phyloP scores from a whole-genome alignment of 768 basidiomycete genomes.

The Calocera viscosa region DNA sequence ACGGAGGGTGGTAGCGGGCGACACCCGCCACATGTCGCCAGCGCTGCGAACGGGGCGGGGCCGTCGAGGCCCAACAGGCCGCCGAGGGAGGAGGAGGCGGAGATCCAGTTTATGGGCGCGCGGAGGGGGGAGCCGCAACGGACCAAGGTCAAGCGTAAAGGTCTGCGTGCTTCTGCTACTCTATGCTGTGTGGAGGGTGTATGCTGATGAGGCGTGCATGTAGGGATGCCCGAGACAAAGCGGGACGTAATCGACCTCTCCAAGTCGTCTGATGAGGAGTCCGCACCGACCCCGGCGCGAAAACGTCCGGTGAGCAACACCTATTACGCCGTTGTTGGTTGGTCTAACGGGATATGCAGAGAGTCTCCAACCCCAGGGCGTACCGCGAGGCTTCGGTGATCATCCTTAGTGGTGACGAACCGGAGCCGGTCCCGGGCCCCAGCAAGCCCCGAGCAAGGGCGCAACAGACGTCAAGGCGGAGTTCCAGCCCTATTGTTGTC shows the following conservation, averaged over 20 bases:
- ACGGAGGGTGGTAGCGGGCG: too few species aligned
- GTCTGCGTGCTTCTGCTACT: too few species aligned
- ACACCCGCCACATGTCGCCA: too few species aligned
- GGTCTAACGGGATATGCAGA: background rate
- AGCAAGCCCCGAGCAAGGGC: too few species aligned
- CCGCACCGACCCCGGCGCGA: background rate
- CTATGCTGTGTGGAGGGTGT: background rate
- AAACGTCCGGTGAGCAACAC: background rate
- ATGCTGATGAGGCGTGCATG: background rate
- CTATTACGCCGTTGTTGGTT: background rate
- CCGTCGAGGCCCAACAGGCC: too few species aligned
- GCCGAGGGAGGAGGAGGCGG: too few species aligned
- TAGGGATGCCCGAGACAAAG: background rate
- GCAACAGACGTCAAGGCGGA: too few species aligned
- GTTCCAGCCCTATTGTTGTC: too few species aligned
- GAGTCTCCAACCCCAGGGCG: background rate
- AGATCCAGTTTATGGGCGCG: too few species aligned
- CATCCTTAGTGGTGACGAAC: background rate
- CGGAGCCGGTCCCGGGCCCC: background rate
- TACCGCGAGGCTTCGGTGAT: background rate
- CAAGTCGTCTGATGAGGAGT: background rate
- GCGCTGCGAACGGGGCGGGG: too few species aligned
- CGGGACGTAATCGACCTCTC: background rate
- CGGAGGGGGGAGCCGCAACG: too few species aligned
- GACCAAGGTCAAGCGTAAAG: too few species aligned